Base-by-base conservation (phyloP, 768 basidiomycete genomes). In the Favolaschia claudopus region DNA sequence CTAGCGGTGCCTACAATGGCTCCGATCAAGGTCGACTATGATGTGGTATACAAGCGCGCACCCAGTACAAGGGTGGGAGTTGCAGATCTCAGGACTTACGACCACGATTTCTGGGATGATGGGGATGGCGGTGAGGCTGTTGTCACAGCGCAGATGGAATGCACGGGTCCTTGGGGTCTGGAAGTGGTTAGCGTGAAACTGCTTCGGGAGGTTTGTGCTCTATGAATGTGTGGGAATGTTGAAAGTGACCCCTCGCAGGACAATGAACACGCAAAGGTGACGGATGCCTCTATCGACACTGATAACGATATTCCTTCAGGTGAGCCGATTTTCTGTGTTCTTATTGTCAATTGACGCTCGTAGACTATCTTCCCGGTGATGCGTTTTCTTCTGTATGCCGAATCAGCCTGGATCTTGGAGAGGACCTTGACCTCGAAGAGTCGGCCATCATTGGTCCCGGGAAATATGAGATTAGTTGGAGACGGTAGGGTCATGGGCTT, bases 351-450 rank as follows among this genome's bases (percentile, higher is more conserved):
- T 56, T 47, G 51, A 12, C 47, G 12, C 31, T 28, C 22, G 42
- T 60, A 90, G 90, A 89, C 60, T 89, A 84, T 73, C 70, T 84
- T 24, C 67, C 84, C 10, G 89, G 88, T 0, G 92, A 94, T 64
- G 82, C 83, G 58, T 83, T 91, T 60, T 82, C 80, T 37, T 80
- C 85, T 31, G 66, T 80, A 20, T 87, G 85, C 64, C 81, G 82
- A 12, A 72, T 91, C 36, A 77, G 75, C 40, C 68, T 89, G 55
- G 69, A 78, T 4, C 64, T 74, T 25, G 72, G 74, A 22, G 84
- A 81, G 29, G 78, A 80, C 15, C 70, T 74, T 13, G 58, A 70
- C 13, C 56, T 58, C 24, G 72, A 70, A 4, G 68, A 75, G 17
- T 72, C 70, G 17, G 59, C 66, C 4, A 74, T 85, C 33, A 68